Base-by-base conservation (phyloP, 108 stramenopile species). In the Skeletonema marinoi region DNA sequence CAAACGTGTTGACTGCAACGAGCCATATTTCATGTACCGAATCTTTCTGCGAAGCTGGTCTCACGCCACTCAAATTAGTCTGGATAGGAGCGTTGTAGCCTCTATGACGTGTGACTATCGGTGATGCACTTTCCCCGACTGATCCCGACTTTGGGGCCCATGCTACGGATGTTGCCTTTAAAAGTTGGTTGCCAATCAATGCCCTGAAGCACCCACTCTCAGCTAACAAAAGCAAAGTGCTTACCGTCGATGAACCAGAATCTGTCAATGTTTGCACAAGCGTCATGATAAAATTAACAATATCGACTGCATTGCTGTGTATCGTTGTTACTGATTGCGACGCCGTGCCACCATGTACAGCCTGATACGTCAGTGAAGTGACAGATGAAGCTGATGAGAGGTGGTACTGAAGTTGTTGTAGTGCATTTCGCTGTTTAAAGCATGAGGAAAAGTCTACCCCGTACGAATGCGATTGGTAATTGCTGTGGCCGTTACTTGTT, bases 11-110 rank as follows among this genome's bases (percentile, higher is more conserved):
- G 21, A 83, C 54, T 21, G 54, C 69, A 42, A 44, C 51, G 4
- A 77, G 67, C 82, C 82, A 83, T 44, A 83, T 68, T n/a, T 42
- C 32, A 50, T 83, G 82, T 14, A 83, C 78, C n/a, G 21, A 12
- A 60, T 83, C 82, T 32, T 67, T 66, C 62, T 70, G 60, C 17
- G 59, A 54, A 25, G 44, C 41, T 29, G 70, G 74, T 32, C 68
- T 65, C 0, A 6, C 51, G 1, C 54, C 65, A 2, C 29, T 66
- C 14, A 16, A 59, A 12, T 61, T 9, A n/a, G 51, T 19, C 50
- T 51, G 50, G 19, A 17, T 21, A 14, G 50, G 50, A 17, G 41
- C 42, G 14, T 42, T 73, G 60, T 82, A 78, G 10, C 81, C 81
- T 48, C 77, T 71, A 66, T 78, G 64, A 32, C 38, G 72, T 32